Conservation (phyloP, 306 rosid species). For the Luffa aegyptiaca region DNA sequence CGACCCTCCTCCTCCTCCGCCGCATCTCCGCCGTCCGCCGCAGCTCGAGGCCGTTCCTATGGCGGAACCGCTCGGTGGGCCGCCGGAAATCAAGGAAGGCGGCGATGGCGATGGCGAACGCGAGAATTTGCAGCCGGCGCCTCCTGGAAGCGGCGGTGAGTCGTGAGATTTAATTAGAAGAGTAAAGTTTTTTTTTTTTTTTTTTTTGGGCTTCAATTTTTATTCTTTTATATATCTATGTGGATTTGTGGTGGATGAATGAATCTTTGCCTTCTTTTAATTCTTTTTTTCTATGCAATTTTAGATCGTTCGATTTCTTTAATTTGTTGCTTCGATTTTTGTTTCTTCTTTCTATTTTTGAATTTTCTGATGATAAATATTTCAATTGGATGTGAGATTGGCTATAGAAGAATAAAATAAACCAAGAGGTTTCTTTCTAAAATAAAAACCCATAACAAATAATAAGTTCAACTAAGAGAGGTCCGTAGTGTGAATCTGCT, state of each 20-base stretch:
- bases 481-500: too few relatives aligned
- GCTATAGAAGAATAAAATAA: too few relatives aligned
- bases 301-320: not conserved
- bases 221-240: not conserved
- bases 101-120: not conserved
- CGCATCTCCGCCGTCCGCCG: constrained; percentile 6
- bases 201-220: not conserved
- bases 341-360: too few relatives aligned
- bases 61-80: constrained; percentile 18
- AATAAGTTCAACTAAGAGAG: too few relatives aligned
- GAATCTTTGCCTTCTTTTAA: not conserved
- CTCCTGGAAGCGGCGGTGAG: constrained; percentile 1
- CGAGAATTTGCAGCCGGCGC: not conserved
- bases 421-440: too few relatives aligned
- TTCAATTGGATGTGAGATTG: not conserved
- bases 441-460: too few relatives aligned
- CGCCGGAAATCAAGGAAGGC: constrained; percentile 36
- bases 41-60: constrained; percentile 6
- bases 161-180: not conserved
- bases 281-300: not conserved
- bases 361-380: too few relatives aligned
- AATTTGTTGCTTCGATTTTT: not conserved
- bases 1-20: constrained; percentile 23
- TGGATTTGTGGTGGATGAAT: not conserved
- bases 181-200: not conserved